phyloP scores from a whole-genome alignment of 148 eudicot genomes.

The Vaccinium myrtillus region DNA sequence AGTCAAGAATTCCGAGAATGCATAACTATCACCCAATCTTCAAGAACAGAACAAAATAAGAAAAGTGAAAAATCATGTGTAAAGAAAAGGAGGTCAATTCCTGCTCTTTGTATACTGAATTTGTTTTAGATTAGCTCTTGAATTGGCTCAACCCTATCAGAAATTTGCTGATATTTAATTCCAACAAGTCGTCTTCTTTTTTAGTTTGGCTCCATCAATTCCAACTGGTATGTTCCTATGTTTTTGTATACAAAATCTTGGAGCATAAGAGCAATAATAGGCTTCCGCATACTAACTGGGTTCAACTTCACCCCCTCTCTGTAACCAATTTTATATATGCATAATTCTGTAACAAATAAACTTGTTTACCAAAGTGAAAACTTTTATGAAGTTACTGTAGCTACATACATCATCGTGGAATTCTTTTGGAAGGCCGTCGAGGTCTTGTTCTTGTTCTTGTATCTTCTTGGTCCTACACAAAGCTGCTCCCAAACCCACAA shows the following conservation, averaged over 20 bases:
- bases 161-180: background rate
- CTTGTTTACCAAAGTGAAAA: background rate
- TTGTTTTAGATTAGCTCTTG: background rate
- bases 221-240: background rate
- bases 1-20: background rate
- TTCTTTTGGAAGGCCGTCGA: slow-evolving; percentile 70
- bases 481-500: slow-evolving; percentile 18
- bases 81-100: background rate
- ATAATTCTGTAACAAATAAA: background rate
- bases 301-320: background rate
- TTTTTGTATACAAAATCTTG: background rate
- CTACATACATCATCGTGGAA: slow-evolving; percentile 77
- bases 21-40: background rate
- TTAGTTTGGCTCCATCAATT: too few species aligned
- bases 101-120: background rate
- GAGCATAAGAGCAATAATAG: background rate
- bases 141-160: background rate
- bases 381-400: background rate
- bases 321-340: background rate
- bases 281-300: background rate
- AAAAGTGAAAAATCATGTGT: background rate
- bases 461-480: slow-evolving; percentile 47
- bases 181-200: background rate
- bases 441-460: slow-evolving; percentile 63
- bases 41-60: background rate